Evolutionary conservation across 805 yeast genomes (phyloP).

Genomic region (Ogataea angusta): DNA sequence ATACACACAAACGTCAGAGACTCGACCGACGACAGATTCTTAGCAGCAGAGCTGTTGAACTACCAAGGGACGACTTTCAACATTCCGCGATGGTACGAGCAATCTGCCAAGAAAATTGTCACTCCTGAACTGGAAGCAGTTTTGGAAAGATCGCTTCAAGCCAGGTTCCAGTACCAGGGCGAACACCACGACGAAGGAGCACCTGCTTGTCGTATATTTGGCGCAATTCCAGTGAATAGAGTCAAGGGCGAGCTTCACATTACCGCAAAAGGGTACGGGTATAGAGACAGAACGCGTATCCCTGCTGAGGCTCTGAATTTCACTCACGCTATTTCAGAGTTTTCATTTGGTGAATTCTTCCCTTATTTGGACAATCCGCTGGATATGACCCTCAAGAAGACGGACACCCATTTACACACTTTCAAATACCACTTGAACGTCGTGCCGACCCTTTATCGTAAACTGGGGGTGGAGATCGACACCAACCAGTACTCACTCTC

Average conservation of each 20-base stretch:
- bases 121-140: slow-evolving; percentile 68
- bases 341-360: slow-evolving; percentile 86
- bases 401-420: slow-evolving; percentile 45
- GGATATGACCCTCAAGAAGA: slow-evolving; percentile 64
- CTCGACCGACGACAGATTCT: slow-evolving; percentile 66
- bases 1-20: slow-evolving; percentile 77
- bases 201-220: slow-evolving; percentile 85
- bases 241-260: slow-evolving; percentile 85
- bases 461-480: slow-evolving; percentile 67
- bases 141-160: slow-evolving; percentile 61
- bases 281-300: slow-evolving; percentile 45
- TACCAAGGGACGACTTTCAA: slow-evolving; percentile 62
- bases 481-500: slow-evolving; percentile 85
- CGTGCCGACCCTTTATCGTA: slow-evolving; percentile 76
- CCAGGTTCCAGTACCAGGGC: slow-evolving; percentile 53
- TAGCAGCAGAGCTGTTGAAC: slow-evolving; percentile 74
- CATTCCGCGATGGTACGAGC: slow-evolving; percentile 47
- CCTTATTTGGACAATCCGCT: slow-evolving; percentile 88
- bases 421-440: slow-evolving; percentile 71
- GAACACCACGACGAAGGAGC: slow-evolving; percentile 46
- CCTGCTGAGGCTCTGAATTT: slow-evolving; percentile 60
- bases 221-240: slow-evolving; percentile 77
- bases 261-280: slow-evolving; percentile 72
- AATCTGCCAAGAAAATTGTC: slow-evolving; percentile 41
- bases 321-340: slow-evolving; percentile 80